These are phyloP conservation scores for Chloranthus sessilifolius DNA, from an alignment of 164 flowering plant species.

Conservation along the genomic window DNA sequence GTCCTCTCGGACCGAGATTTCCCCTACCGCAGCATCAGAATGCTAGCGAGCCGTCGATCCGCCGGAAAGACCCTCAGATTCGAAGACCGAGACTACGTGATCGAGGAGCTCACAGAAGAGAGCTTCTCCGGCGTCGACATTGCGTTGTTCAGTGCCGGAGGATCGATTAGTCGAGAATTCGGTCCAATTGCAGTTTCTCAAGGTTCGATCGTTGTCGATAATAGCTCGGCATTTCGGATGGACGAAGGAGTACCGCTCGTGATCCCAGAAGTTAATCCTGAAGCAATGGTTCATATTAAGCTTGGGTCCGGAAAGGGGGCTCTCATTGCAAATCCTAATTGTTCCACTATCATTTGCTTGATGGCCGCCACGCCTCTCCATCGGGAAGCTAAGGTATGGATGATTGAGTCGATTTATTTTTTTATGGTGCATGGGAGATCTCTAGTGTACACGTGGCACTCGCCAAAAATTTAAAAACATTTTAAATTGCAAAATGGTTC, in stretches of 20 bases:
- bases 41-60: conserved; percentile 92
- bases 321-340: conserved; percentile 93
- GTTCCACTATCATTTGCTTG: conserved; percentile 96
- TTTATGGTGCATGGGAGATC: too few relatives aligned
- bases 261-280: conserved; percentile 94
- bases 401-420: background rate
- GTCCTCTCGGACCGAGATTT: conserved; percentile 82
- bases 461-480: too few relatives aligned
- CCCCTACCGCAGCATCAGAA: conserved; percentile 75
- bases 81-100: conserved; percentile 43
- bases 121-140: conserved; percentile 88
- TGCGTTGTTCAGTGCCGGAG: conserved; percentile 94
- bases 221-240: conserved; percentile 97
- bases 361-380: conserved; percentile 99
- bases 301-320: conserved; percentile 69
- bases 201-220: conserved; percentile 86
- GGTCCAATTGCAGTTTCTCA: conserved; percentile 73
- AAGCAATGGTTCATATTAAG: conserved; percentile 73
- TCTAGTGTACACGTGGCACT: too few relatives aligned
- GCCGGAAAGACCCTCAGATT: conserved; percentile 62
- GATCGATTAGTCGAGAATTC: conserved; percentile 81
- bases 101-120: conserved; percentile 71
- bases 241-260: conserved; percentile 76
- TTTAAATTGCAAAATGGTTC: too few relatives aligned
- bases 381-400: conserved; percentile 84